A percentile compares a stretch with the other conserved stretches of the same genome.
phyloP scores from a whole-genome alignment of 805 yeast genomes.

The Suhomyces sp. region DNA sequence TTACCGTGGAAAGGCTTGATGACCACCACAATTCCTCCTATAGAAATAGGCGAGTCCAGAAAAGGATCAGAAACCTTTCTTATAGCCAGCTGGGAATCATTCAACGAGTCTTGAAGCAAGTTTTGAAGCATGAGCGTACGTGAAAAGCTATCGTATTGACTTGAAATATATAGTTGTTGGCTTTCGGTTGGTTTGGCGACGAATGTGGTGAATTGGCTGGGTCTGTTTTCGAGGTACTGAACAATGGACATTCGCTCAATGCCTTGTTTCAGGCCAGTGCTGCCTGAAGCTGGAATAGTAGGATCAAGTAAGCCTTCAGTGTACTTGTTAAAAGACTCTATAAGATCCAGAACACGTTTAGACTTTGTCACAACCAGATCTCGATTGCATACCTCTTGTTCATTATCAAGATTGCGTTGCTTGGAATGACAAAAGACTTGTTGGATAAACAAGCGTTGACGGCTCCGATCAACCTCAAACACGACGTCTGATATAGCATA shows the following conservation, averaged over 20 bases:
- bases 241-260: conserved; percentile 7
- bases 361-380: background rate
- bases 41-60: conserved; percentile 16
- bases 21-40: conserved; percentile 34
- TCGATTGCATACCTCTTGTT: background rate
- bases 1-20: conserved; percentile 24
- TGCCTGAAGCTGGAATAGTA: background rate
- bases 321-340: conserved; percentile 13
- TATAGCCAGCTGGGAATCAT: conserved; percentile 13
- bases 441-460: background rate
- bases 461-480: background rate
- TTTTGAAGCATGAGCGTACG: conserved; percentile 27
- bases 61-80: conserved; percentile 28
- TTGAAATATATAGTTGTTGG: conserved; percentile 11
- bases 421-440: background rate
- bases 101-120: conserved; percentile 15
- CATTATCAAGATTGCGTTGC: background rate
- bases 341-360: conserved; percentile 3
- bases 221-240: conserved; percentile 4
- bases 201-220: conserved; percentile 8
- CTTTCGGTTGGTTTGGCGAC: conserved; percentile 13
- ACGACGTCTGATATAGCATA: background rate
- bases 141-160: conserved; percentile 23
- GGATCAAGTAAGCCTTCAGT: conserved; percentile 8
- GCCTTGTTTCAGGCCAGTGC: conserved; percentile 1